A percentile compares a stretch with the other conserved stretches of the same genome.
phyloP scores from a whole-genome alignment of 73 alveolate species.

The Tetrahymena thermophila region DNA sequence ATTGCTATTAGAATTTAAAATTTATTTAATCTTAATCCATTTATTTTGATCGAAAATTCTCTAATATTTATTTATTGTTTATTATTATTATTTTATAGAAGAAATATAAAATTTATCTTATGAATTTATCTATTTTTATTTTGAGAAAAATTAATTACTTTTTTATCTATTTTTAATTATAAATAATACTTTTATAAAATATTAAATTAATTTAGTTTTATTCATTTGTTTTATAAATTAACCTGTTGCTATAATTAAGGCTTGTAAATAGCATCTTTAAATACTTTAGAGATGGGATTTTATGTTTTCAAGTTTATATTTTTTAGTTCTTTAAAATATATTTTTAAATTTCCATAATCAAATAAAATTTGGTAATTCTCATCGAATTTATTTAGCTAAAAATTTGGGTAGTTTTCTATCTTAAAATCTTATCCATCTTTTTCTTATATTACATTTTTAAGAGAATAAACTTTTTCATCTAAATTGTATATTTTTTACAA shows the following conservation, averaged over 20 bases:
- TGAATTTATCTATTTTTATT: too few relatives aligned
- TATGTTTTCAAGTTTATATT: background rate
- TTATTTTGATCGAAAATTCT: too few relatives aligned
- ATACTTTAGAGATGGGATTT: background rate
- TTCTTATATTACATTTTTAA: background rate
- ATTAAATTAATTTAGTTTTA: too few relatives aligned
- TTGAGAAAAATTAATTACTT: too few relatives aligned
- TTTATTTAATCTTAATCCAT: too few relatives aligned
- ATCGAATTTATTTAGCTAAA: background rate
- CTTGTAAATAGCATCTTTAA: background rate
- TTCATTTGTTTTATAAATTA: background rate
- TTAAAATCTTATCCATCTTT: background rate
- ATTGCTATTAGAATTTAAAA: too few relatives aligned
- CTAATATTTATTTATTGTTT: too few relatives aligned
- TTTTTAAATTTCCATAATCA: background rate
- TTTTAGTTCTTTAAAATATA: background rate
- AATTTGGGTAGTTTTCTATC: background rate
- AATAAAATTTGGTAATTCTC: background rate
- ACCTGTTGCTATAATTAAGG: background rate
- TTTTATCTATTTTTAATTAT: too few relatives aligned
- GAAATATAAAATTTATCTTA: too few relatives aligned
- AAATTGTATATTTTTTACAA: background rate
- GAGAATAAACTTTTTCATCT: background rate
- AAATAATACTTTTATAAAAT: too few relatives aligned
- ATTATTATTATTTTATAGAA: too few relatives aligned